These are phyloP conservation scores for Talaromyces pinophilus DNA, from an alignment of 2,329 filamentous ascomycete genomes.

Conservation along the genomic window DNA sequence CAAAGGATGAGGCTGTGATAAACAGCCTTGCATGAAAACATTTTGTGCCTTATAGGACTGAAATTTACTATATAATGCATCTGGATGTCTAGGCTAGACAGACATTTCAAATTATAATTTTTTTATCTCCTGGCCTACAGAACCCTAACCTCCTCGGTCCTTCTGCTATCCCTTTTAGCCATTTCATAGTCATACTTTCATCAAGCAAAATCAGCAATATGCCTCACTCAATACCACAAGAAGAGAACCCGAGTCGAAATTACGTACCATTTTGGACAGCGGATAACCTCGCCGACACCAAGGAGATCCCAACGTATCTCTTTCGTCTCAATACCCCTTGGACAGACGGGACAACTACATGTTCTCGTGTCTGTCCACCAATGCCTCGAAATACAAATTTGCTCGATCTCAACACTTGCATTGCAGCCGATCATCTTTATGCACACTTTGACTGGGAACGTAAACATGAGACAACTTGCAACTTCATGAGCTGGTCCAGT, in stretches of 20 bases:
- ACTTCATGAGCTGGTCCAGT: conserved; percentile 1
- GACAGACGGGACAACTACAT: background rate
- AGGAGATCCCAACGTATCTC: conserved; percentile 2
- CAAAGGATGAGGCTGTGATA: background rate
- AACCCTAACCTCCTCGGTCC: background rate
- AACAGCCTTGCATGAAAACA: background rate
- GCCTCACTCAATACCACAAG: background rate
- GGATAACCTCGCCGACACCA: background rate
- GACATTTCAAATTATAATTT: background rate
- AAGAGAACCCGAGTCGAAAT: background rate
- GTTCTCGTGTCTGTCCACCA: background rate
- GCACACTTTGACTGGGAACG: background rate
- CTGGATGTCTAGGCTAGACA: background rate
- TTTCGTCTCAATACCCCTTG: background rate
- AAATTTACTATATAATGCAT: background rate
- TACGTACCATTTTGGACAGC: background rate
- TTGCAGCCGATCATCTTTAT: background rate
- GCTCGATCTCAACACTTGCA: background rate
- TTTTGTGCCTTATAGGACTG: background rate
- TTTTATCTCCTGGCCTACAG: background rate
- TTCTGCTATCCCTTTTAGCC: background rate
- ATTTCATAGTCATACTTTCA: background rate
- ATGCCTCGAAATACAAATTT: background rate
- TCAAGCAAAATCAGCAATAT: background rate
- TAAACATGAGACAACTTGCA: background rate